Base-by-base conservation (phyloP, 768 basidiomycete species). In the Aureoboletus auriporus region DNA sequence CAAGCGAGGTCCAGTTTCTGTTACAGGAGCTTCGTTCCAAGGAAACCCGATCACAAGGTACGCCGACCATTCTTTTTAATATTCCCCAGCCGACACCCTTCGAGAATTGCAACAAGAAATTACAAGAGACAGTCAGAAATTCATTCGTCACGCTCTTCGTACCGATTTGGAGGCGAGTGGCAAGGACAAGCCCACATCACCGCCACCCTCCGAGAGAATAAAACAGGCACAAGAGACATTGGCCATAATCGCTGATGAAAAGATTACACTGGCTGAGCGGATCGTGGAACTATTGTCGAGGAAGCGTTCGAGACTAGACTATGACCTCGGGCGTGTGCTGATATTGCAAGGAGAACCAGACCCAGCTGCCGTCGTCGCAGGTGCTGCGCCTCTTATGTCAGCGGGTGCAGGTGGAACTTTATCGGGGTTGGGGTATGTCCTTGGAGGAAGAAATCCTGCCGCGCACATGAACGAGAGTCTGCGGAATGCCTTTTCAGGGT, bases 11-110 rank as follows among this genome's bases (percentile, higher is more conserved):
- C 8, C 71, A 74, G 23, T 71, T 70, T 51, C 65, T 78, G 14
- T 66, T 78, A n/a, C 68, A 72, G 13, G 76, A 78, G 52, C 76
- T 78, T 30, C 69, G 71, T 33, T 59, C 69, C 44, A 76, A 71
- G 51, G 76, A 78, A 40, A 58, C 58, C 8, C 67, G 66, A 48
- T 69, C 70, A 1, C 72, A 76, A 60, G 76, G 76, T 66, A 52
- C 55, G 48, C 20, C 38, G 26, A 11, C 33, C 31, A 1, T 33
- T n/a, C 9, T 14, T 31, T 13, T n/a, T 14, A 17, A 8, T 11
- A 42, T 5, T 39, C 38, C 16, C 29, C 29, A 10, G 12, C 23
- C 36, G 17, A 49, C 33, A 0, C 16, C 17, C 10, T 27, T 26
- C 8, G 44, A 77, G 76, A 77, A 23, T 44, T 78, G 14, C 66